phyloP scores from a whole-genome alignment of 441 rosid genomes.

The Arabidopsis lyrata region DNA sequence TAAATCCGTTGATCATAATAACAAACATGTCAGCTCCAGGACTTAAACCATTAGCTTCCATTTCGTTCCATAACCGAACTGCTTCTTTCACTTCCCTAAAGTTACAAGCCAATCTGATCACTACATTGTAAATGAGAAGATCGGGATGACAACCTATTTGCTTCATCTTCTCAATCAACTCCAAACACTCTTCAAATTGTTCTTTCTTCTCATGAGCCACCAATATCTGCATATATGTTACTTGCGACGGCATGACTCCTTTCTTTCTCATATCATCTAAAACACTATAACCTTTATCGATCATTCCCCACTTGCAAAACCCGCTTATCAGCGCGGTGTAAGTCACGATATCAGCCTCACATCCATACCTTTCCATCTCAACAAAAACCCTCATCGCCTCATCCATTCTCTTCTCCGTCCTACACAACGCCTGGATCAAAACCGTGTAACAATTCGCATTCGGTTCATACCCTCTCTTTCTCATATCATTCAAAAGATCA shows the following conservation, averaged over 20 bases:
- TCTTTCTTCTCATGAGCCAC: conserved; percentile 88
- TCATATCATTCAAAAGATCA: conserved; percentile 84
- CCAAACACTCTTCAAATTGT: conserved; percentile 78
- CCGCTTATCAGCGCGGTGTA: conserved; percentile 81
- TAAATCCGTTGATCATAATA: conserved; percentile 75
- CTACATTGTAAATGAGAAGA: conserved; percentile 63
- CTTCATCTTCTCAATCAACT: conserved; percentile 69
- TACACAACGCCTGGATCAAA: conserved; percentile 81
- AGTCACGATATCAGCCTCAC: conserved; percentile 75
- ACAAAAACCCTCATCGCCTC: conserved; percentile 76
- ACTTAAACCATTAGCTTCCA: conserved; percentile 72
- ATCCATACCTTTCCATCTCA: conserved; percentile 80
- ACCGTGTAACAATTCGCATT: conserved; percentile 79
- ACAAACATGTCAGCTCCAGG: conserved; percentile 82
- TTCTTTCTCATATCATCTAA: conserved; percentile 66
- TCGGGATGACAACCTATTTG: conserved; percentile 66
- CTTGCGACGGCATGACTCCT: conserved; percentile 61
- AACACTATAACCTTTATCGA: conserved; percentile 66
- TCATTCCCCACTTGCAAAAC: conserved; percentile 80
- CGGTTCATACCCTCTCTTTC: conserved; percentile 67
- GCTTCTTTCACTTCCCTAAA: conserved; percentile 77
- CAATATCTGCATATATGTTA: conserved; percentile 80
- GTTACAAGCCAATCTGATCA: conserved; percentile 77
- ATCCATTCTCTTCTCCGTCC: conserved; percentile 68
- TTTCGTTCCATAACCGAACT: conserved; percentile 70